A percentile compares a stretch with the other conserved stretches of the same genome.
Evolutionary conservation across 225 moss, liverwort and hornwort genomes (phyloP).

Genomic region (Physcomitrellopsis africana): DNA sequence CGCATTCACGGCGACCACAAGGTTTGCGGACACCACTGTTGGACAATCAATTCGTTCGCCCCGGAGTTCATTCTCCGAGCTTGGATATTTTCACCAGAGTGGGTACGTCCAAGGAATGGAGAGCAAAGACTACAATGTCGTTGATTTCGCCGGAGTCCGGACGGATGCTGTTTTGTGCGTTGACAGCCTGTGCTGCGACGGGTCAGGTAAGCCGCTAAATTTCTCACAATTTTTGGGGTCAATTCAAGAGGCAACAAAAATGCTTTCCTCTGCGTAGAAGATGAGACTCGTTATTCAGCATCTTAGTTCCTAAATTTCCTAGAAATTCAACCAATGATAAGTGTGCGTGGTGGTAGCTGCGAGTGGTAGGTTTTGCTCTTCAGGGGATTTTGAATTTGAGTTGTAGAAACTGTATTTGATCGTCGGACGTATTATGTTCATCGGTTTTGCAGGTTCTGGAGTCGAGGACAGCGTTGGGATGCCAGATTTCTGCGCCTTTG

Average conservation of each 20-base stretch:
- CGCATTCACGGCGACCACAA: conserved; percentile 1
- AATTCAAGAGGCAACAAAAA: background rate
- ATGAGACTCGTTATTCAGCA: background rate
- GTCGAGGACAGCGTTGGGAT: conserved; percentile 77
- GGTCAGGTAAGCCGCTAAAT: conserved; percentile 59
- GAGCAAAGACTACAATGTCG: conserved; percentile 51
- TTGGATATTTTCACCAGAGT: background rate
- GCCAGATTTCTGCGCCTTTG: conserved; percentile 81
- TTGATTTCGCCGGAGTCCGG: conserved; percentile 65
- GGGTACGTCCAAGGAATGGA: conserved; percentile 17
- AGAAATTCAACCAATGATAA: background rate
- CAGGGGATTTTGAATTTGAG: background rate
- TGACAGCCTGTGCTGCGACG: conserved; percentile 79
- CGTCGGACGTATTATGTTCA: background rate
- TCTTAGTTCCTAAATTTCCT: background rate
- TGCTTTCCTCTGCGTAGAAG: background rate
- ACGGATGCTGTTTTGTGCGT: conserved; percentile 67
- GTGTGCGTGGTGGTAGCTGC: background rate
- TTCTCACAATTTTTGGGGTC: background rate
- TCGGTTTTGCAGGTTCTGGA: conserved; percentile 67
- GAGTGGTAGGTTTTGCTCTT: background rate
- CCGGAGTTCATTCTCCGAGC: background rate
- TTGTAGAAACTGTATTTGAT: background rate
- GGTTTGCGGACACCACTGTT: conserved; percentile 11
- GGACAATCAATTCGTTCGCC: conserved; percentile 13